phyloP scores from a whole-genome alignment of 345 rosid genomes.

The Raphanus sativus region DNA sequence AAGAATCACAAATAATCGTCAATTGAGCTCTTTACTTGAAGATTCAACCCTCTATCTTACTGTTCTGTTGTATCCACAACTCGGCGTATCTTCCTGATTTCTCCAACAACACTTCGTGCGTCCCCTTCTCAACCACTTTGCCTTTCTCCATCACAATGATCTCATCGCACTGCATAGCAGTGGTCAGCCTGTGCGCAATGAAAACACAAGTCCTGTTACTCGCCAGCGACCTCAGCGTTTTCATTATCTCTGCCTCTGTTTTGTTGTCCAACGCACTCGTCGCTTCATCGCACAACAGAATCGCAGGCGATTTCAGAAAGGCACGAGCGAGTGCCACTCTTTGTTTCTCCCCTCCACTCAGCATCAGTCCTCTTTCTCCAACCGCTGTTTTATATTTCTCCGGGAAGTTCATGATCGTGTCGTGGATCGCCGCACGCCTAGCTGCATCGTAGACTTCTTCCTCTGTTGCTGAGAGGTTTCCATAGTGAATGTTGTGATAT shows the following conservation, averaged over 20 bases:
- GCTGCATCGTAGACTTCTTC: conserved; percentile 92
- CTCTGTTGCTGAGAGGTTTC: conserved; percentile 79
- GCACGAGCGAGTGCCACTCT: conserved; percentile 95
- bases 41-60: conserved; percentile 36
- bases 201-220: conserved; percentile 80
- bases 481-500: conserved; percentile 92
- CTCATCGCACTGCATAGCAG: conserved; percentile 99
- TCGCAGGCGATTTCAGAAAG: conserved; percentile 75
- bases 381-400: conserved; percentile 78
- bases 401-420: conserved; percentile 81
- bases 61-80: conserved; percentile 88
- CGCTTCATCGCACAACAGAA: conserved; percentile 94
- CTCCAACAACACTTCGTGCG: conserved; percentile 65
- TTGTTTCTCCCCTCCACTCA: conserved; percentile 99
- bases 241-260: conserved; percentile 90
- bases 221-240: conserved; percentile 72
- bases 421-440: conserved; percentile 79
- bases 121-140: conserved; percentile 83
- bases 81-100: conserved; percentile 82
- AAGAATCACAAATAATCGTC: neutral
- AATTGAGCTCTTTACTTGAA: neutral
- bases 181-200: conserved; percentile 91
- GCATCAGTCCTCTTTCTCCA: conserved; percentile 93
- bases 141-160: conserved; percentile 91
- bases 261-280: conserved; percentile 93